Conservation (phyloP, 2,329 filamentous ascomycete genomes). For the Diaporthe batatas region DNA sequence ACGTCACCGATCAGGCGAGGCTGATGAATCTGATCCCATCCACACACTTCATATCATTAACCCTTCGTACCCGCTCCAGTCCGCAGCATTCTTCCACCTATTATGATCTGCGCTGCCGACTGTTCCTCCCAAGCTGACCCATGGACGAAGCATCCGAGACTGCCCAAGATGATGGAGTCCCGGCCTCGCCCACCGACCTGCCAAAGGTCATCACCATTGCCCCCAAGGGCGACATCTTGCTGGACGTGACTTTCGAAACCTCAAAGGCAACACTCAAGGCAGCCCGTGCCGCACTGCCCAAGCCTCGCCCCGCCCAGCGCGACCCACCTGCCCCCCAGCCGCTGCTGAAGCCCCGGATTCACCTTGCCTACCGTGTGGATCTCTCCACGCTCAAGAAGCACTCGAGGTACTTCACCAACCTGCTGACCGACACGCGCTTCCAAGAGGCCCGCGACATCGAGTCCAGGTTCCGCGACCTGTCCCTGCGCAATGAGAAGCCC, state of each 20-base stretch:
- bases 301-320: slow-evolving; percentile 46
- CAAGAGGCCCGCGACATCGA: slow-evolving; percentile 71
- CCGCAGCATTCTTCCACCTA: slow-evolving; percentile 19
- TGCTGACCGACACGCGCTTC: slow-evolving; percentile 74
- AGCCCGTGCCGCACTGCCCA: slow-evolving; percentile 56
- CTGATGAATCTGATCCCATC: slow-evolving; percentile 27
- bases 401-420: slow-evolving; percentile 78
- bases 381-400: slow-evolving; percentile 67
- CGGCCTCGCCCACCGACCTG: slow-evolving; percentile 42
- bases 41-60: background rate
- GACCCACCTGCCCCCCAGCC: slow-evolving; percentile 46
- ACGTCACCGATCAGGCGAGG: slow-evolving; percentile 30
- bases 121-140: slow-evolving; percentile 3
- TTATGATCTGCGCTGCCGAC: slow-evolving; percentile 30
- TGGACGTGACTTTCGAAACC: slow-evolving; percentile 76
- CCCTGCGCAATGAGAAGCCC: slow-evolving; percentile 60
- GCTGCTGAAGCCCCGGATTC: slow-evolving; percentile 53
- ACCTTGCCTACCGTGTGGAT: slow-evolving; percentile 71
- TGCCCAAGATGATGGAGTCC: slow-evolving; percentile 45
- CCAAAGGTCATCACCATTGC: slow-evolving; percentile 64
- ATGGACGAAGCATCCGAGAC: slow-evolving; percentile 46
- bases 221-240: slow-evolving; percentile 72
- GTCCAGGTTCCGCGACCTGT: slow-evolving; percentile 64
- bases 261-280: slow-evolving; percentile 63
- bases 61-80: background rate